Percentiles rank a stretch among this genome's conserved stretches.
Conservation (phyloP, 495 filamentous ascomycete genomes). For the Pyronema omphalodes region DNA sequence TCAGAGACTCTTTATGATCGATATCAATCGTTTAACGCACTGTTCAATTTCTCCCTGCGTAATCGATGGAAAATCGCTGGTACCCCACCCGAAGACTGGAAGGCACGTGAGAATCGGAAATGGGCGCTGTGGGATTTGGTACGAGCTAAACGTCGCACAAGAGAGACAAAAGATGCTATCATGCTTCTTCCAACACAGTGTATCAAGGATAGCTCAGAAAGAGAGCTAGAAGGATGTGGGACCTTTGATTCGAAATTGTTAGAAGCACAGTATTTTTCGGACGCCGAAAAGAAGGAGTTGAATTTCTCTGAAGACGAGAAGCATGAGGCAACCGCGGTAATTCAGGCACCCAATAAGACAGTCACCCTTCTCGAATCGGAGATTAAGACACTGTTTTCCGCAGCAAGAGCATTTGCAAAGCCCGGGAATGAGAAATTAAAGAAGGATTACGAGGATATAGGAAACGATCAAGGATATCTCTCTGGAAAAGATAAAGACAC, state of each 20-base stretch:
- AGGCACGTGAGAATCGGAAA: not conserved
- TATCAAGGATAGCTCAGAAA: not conserved
- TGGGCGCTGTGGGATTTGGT: constrained; percentile 3
- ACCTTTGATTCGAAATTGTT: no score
- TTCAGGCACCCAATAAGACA: not conserved
- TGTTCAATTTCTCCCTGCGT: not conserved
- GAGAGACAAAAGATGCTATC: not conserved
- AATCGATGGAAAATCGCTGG: not conserved
- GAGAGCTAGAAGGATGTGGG: not conserved
- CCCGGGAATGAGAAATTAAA: not conserved
- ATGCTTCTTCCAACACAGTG: not conserved
- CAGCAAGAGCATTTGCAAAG: not conserved
- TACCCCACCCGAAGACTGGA: not conserved
- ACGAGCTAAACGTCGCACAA: not conserved
- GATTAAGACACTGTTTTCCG: not conserved
- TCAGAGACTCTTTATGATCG: not conserved
- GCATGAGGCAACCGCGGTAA: no score
- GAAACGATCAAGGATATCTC: not conserved
- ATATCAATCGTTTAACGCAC: not conserved
- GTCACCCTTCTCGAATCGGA: not conserved
- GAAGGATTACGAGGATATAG: not conserved
- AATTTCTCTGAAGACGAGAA: no score
- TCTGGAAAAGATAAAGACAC: not conserved
- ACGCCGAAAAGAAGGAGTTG: no score
- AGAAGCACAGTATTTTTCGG: no score